These are phyloP conservation scores for Dendryphion nanum DNA, from an alignment of 2,329 filamentous ascomycete genomes.

Conservation along the genomic window DNA sequence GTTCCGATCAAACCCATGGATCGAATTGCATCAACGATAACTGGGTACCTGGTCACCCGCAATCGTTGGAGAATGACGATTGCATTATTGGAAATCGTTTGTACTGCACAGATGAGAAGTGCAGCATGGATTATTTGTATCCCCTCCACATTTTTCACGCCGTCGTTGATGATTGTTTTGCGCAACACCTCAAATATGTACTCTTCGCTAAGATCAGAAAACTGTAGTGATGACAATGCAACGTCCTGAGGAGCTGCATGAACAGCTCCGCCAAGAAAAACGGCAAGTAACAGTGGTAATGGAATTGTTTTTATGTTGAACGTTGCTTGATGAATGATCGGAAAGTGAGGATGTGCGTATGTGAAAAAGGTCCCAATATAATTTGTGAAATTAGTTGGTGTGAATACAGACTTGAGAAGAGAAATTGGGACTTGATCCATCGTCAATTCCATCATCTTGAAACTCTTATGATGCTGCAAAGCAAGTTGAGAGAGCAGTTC, in stretches of 20 bases:
- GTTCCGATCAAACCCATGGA: background rate
- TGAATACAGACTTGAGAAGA: background rate
- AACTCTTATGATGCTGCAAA: background rate
- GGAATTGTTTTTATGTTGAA: background rate
- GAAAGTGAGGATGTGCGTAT: background rate
- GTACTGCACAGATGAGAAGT: background rate
- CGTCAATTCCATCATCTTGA: background rate
- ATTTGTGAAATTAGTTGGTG: background rate
- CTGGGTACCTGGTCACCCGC: background rate
- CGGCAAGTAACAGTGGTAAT: background rate
- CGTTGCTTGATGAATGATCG: background rate
- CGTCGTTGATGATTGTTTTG: slow-evolving; percentile 3
- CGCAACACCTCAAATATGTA: background rate
- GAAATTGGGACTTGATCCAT: background rate
- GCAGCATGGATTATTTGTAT: background rate
- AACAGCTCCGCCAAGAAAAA: background rate
- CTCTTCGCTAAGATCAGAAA: background rate
- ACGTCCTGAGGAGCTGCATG: background rate
- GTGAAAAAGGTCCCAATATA: background rate
- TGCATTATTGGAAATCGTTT: background rate
- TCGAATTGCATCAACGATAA: background rate
- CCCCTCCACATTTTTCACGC: background rate
- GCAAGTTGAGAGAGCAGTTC: background rate
- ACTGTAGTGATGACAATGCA: background rate
- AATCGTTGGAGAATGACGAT: background rate